Evolutionary conservation across 352 stramenopile species (phyloP), one percentile per base, ranked within the genome.

Genomic region (Phytophthora colocasiae): DNA sequence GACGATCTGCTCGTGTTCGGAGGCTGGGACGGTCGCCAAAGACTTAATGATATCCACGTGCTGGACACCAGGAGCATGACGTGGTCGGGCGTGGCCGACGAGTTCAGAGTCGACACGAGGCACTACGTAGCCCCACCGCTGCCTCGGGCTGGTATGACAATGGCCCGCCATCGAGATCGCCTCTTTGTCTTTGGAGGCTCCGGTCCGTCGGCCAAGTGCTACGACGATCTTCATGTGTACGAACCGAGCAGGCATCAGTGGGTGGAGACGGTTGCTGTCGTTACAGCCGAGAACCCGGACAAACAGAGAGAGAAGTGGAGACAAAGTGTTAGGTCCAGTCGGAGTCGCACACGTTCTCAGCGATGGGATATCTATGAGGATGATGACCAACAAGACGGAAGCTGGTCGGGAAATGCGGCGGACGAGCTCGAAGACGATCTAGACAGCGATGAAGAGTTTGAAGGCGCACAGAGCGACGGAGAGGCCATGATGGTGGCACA

Each of bases 41-140:
- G 95, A 48, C 82, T 99, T 10, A 99, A 98, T 73, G 96, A 98
- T 75, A 91, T 99, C 54, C 91, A 98, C 76, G 85, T 98, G 32
- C 79, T 99, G n/a, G 86, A 98, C 67, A 97, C 90, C 7, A 65
- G 52, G 14, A 96, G 83, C 24, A 89, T 90, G 49, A 91, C 81
- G n/a, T 99, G 96, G 96, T 95, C 93, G 1, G 59, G 72, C 3
- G 80, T 92, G 45, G 74, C 77, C 41, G 60, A 83, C 47, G 56
- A 64, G 36, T 51, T 58, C 8, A 50, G 32, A 5, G 72, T 69
- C 12, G 67, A 80, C 41, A 66, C 63, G 38, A 64, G 55, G 5
- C 55, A 67, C 14, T 70, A 73, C 26, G 78, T 85, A 6, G 73
- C 88, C 9, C 79, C 96, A 48, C 95, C 95, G 6, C 89, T 97